These are phyloP conservation scores for Sporisorium scitamineum DNA, from an alignment of 1,284 basidiomycete genomes.

Conservation along the genomic window DNA sequence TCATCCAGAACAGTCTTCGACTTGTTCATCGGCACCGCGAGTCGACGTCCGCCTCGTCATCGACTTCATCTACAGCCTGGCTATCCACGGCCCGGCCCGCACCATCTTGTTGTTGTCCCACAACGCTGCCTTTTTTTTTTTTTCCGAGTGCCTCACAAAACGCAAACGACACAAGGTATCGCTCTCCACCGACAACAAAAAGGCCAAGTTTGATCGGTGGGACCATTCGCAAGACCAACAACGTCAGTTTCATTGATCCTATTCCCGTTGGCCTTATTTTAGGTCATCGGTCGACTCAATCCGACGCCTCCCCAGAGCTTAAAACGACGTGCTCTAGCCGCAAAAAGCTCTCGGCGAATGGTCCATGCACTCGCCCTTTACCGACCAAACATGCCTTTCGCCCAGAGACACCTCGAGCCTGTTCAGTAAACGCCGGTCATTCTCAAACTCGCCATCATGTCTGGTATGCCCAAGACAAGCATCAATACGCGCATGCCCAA, in stretches of 20 bases:
- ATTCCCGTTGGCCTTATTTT: neutral
- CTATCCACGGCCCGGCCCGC: neutral
- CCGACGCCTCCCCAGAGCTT: slow-evolving; percentile 1
- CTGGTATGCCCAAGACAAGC: slow-evolving; percentile 21
- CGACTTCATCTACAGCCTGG: neutral
- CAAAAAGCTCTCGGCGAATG: slow-evolving; percentile 1
- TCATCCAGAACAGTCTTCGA: too few species aligned
- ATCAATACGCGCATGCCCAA: slow-evolving; percentile 54
- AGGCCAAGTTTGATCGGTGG: neutral
- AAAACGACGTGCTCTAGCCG: slow-evolving; percentile 9
- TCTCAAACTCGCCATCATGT: slow-evolving; percentile 15
- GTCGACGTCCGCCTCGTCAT: slow-evolving; percentile 1
- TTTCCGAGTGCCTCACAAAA: neutral
- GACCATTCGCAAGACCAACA: neutral
- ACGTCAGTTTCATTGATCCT: neutral
- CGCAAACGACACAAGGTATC: neutral
- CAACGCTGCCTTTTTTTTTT: neutral
- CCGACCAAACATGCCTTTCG: neutral
- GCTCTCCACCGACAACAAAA: neutral
- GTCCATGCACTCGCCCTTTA: neutral
- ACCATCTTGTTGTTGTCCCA: neutral
- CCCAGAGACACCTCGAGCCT: neutral
- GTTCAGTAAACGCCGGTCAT: neutral
- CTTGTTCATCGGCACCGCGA: too few species aligned
- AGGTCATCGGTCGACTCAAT: neutral